Evolutionary conservation across 2,329 filamentous ascomycete genomes (phyloP).

Genomic region (Aspergillus sp.): DNA sequence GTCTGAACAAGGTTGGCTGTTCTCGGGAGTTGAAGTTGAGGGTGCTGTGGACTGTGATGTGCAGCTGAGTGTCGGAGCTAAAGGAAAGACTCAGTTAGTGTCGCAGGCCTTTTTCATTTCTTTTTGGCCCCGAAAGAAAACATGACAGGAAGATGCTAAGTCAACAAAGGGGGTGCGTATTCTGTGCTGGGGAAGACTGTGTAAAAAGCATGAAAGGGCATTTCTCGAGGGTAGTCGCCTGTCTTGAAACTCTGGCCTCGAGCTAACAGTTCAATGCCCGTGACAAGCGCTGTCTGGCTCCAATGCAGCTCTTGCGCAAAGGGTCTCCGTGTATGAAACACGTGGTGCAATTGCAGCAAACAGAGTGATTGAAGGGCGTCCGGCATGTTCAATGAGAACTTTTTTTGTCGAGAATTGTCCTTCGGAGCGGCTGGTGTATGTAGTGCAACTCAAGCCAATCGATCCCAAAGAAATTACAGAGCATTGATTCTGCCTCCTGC

Average conservation of each 20-base stretch:
- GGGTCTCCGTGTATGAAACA: neutral
- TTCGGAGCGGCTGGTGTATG: neutral
- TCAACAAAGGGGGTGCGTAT: neutral
- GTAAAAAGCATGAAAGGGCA: neutral
- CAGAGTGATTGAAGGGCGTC: neutral
- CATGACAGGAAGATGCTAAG: neutral
- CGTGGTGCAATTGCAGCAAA: neutral
- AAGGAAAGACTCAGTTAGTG: conserved; percentile 9
- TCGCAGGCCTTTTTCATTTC: neutral
- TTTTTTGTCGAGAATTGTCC: neutral
- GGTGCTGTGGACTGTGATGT: conserved; percentile 31
- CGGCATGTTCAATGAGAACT: neutral
- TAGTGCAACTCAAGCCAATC: neutral
- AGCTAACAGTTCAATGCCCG: neutral
- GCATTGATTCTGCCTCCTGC: neutral
- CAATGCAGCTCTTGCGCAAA: neutral
- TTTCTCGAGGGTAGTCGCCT: neutral
- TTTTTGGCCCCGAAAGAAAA: neutral
- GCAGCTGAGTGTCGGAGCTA: conserved; percentile 33
- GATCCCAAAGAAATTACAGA: neutral
- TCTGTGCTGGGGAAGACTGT: neutral
- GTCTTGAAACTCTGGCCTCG: neutral
- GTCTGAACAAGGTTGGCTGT: conserved; percentile 27
- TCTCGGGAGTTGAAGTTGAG: conserved; percentile 32
- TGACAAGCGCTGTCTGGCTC: neutral